Conservation (phyloP, 2,329 filamentous ascomycete species). For the Trichophyton verrucosum region DNA sequence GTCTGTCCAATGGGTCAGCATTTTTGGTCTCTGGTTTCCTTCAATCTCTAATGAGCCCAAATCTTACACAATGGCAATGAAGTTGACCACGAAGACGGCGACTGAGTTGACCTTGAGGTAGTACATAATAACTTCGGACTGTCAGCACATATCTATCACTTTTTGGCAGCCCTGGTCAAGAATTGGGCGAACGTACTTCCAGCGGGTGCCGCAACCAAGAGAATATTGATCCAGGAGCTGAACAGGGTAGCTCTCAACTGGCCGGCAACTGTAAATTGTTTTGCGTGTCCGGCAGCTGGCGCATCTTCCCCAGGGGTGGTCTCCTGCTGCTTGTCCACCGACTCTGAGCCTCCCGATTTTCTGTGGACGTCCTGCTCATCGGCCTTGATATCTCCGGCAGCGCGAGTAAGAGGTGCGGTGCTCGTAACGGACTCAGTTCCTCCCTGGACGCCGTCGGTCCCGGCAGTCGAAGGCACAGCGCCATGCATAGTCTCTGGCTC, state of each 20-base stretch:
- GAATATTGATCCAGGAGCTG: conserved; percentile 74
- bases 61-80: conserved; percentile 65
- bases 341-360: not conserved
- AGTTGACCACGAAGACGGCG: conserved; percentile 75
- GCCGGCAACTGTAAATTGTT: conserved; percentile 27
- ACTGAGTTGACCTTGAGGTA: conserved; percentile 49
- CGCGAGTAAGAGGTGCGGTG: not conserved
- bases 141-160: not conserved
- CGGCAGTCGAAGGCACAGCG: not conserved
- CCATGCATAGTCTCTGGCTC: conserved; percentile 8
- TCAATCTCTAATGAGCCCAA: conserved; percentile 3
- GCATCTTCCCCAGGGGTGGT: not conserved
- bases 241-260: conserved; percentile 56
- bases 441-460: conserved; percentile 3
- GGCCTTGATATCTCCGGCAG: not conserved
- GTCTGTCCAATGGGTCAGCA: conserved; percentile 23
- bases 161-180: not conserved
- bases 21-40: not conserved
- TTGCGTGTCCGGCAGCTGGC: conserved; percentile 12
- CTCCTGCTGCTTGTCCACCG: not conserved
- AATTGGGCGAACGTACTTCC: conserved; percentile 39
- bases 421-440: not conserved
- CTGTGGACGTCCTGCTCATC: not conserved
- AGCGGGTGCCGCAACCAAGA: conserved; percentile 64
- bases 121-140: not conserved